These are phyloP conservation scores for Macrolepiota albuminosa DNA, from an alignment of 768 basidiomycete genomes.

Conservation along the genomic window DNA sequence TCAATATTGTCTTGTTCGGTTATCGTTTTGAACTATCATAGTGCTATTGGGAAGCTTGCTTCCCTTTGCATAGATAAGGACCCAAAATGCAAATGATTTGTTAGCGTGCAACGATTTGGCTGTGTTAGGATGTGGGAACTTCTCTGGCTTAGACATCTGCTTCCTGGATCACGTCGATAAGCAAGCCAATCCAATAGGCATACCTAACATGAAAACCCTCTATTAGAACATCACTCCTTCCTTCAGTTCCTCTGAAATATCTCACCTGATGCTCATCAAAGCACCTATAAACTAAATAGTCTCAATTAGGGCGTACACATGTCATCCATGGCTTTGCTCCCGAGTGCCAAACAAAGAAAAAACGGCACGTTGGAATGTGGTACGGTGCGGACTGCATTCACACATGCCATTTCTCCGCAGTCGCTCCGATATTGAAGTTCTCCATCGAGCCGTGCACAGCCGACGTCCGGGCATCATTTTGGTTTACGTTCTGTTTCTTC, in stretches of 20 bases:
- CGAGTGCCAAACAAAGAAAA: too few species aligned
- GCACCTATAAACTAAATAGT: conserved; percentile 57
- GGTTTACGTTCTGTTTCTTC: neutral
- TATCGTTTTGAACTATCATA: neutral
- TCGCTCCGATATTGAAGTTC: neutral
- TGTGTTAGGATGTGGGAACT: too few species aligned
- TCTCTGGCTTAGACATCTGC: too few species aligned
- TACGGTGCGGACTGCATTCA: too few species aligned
- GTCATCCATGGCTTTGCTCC: too few species aligned
- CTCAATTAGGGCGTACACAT: neutral
- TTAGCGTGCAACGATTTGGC: too few species aligned
- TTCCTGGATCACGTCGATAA: too few species aligned
- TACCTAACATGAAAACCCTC: conserved; percentile 4
- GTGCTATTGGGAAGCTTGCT: too few species aligned
- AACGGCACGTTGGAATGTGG: too few species aligned
- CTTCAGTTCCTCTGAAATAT: neutral
- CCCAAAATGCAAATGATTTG: too few species aligned
- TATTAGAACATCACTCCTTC: neutral
- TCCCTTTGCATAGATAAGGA: too few species aligned
- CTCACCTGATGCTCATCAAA: conserved; percentile 65
- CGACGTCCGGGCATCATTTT: neutral
- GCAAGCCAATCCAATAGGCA: neutral
- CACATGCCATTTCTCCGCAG: neutral
- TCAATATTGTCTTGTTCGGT: neutral
- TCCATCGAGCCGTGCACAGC: neutral